Evolutionary conservation across 2,329 filamentous ascomycete genomes (phyloP), one percentile per base, ranked within the genome.

Genomic region (Annulohypoxylon truncatum): DNA sequence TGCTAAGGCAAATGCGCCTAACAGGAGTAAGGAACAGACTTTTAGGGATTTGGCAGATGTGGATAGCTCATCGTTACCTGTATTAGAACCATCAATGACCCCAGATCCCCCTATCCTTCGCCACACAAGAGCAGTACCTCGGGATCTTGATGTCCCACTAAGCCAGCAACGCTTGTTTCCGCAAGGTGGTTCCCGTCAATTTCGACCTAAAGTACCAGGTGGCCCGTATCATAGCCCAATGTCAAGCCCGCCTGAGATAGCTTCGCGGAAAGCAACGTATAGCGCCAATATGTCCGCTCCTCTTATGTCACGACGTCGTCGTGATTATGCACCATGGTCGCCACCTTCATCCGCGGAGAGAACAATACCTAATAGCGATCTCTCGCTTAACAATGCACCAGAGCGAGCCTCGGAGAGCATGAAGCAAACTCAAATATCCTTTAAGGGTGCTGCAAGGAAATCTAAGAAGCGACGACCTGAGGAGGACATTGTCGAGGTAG

Each of bases 1-100:
- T 66, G 78, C 80, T 26, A 81, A 79, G 64, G 73, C 79, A 72
- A 77, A 71, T 31, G 68, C 73, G n/a, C 67, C 73, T 28, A 58
- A 18, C n/a, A 46, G 31, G 20, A 29, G 13, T 9, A 38, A 12
- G 29, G 2, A 15, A 18, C 35, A 15, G 18, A n/a, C 18, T 13
- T 3, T n/a, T 10, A 31, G 35, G 13, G 29, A 61, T n/a, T 9
- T 5, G 9, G 3, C 18, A 4, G 4, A 42, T 9, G n/a, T 46
- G 8, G 12, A 38, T 12, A 28, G 2, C n/a, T 51, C 40, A 18
- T 29, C 24, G 24, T 4, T 22, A 18, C 10, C 24, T 7, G 22
- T 8, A 59, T 44, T 47, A 44, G 46, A 66, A 31, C 31, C 61
- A 58, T 61, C 61, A 1, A 40, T 66, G 46, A 72, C 67, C 15